Evolutionary conservation across 2,329 filamentous ascomycete genomes (phyloP), one percentile per base, ranked within the genome.

Genomic region (Exophiala bonariae): DNA sequence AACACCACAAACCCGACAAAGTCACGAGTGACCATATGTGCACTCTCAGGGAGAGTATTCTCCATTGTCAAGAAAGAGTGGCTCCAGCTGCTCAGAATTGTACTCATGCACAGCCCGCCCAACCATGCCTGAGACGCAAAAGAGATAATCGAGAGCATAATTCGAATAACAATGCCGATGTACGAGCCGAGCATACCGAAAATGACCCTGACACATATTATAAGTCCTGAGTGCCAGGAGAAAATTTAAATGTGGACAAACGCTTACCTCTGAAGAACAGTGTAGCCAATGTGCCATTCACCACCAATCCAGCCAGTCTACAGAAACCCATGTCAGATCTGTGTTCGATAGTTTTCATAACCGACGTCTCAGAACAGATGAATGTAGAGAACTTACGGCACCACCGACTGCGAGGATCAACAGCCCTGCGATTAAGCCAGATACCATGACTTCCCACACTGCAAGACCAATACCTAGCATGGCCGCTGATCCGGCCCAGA

Each of bases 111-210:
- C 34, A 64, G 53, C 11, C 66, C 68, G 17, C 68, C 68, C 13
- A 58, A 66, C 44, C 62, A 67, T 17, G 64, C 62, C 46, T 70
- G 69, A 47, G 67, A 63, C 1, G 35, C 53, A 38, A 54, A 72
- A 66, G 54, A 59, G 28, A 43, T 50, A 6, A 71, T 52, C 16
- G 61, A 65, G 4, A 73, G 64, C 16, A 72, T 51, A 52, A 73
- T 70, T 4, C 71, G 61, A 20, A 71, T 63, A 16, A 70, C 50
- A 40, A 75, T 62, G 13, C 64, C 61, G 22, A 74, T 57, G 49
- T 68, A 69, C 7, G 65, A 59, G 2, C 72, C 72, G 17, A 63
- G 67, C 50, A 71, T 62, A n/a, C 71, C 72, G 65, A 68, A 74
- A 19, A 69, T 59, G 18, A 63, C 61, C 9, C 71, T 62, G n/a